Percentiles rank a stretch among this genome's conserved stretches.
Evolutionary conservation across 2,329 filamentous ascomycete genomes (phyloP).

Genomic region (Aspergillus clavatus): DNA sequence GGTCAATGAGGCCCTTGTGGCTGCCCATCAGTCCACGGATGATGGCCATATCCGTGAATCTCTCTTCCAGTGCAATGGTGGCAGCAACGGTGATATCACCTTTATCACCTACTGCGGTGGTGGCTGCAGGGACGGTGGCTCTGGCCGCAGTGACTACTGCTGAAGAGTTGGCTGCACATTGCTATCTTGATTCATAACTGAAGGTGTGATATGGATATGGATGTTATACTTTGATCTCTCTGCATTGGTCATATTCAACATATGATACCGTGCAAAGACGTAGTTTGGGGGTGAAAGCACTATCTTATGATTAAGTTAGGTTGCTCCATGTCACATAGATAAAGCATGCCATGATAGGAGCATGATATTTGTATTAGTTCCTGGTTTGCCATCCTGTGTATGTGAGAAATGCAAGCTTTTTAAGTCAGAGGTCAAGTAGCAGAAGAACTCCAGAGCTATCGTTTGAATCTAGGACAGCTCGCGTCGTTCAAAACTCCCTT

Average conservation of each 20-base stretch:
- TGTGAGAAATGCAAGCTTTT: too few relatives aligned
- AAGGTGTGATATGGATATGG: background rate
- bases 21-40: constrained; percentile 2
- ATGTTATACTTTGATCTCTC: background rate
- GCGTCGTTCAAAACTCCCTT: too few relatives aligned
- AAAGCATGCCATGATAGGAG: background rate
- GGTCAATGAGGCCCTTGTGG: constrained; percentile 3
- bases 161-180: background rate
- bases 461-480: too few relatives aligned
- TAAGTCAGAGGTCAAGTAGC: too few relatives aligned
- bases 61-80: constrained; percentile 8
- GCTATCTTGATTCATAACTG: background rate
- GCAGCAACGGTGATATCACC: constrained; percentile 6
- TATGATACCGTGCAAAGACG: background rate
- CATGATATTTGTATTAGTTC: too few relatives aligned
- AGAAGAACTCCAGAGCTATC: too few relatives aligned
- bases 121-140: constrained; percentile 6
- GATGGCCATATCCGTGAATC: constrained; percentile 6
- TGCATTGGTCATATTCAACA: background rate
- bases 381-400: too few relatives aligned
- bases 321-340: background rate
- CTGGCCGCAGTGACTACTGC: constrained; percentile 6
- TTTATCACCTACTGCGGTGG: constrained; percentile 4
- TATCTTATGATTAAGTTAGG: background rate
- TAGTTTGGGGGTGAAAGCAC: background rate